These are phyloP conservation scores for Malania oleifera DNA, from an alignment of 164 flowering plant genomes.

Conservation along the genomic window DNA sequence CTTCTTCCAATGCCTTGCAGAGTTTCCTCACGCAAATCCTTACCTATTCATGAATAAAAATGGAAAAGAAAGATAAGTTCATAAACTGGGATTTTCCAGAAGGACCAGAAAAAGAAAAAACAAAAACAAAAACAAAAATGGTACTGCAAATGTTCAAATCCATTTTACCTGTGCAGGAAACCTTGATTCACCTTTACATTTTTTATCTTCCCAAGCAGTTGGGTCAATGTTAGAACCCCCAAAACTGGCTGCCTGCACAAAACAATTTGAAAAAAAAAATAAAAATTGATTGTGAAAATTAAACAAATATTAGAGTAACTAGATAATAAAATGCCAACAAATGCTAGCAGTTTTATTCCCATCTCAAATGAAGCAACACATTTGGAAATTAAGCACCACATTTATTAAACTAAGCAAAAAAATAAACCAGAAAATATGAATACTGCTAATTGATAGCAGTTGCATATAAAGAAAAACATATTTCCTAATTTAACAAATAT, in stretches of 20 bases:
- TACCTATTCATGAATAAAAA: slow-evolving; percentile 32
- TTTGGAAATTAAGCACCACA: too few species aligned
- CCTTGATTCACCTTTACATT: slow-evolving; percentile 82
- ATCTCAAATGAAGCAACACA: too few species aligned
- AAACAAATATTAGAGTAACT: neutral
- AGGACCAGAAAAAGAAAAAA: too few species aligned
- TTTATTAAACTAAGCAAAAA: too few species aligned
- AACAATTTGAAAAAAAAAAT: slow-evolving; percentile 9
- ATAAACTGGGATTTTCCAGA: too few species aligned
- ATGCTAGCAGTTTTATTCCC: too few species aligned
- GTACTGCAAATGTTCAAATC: neutral
- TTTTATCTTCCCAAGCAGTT: slow-evolving; percentile 91
- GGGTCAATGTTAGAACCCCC: slow-evolving; percentile 89
- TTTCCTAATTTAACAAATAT: neutral
- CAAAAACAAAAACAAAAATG: too few species aligned
- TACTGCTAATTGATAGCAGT: too few species aligned
- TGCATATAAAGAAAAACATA: too few species aligned
- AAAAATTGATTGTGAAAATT: neutral
- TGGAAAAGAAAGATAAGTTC: neutral
- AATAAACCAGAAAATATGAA: too few species aligned
- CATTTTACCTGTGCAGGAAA: slow-evolving; percentile 85
- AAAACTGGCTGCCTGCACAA: slow-evolving; percentile 66
- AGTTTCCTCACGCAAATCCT: slow-evolving; percentile 58
- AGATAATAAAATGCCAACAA: neutral
- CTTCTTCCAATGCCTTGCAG: slow-evolving; percentile 77